These are phyloP conservation scores for Brettanomyces anomalus DNA, from an alignment of 805 yeast species.

Conservation along the genomic window DNA sequence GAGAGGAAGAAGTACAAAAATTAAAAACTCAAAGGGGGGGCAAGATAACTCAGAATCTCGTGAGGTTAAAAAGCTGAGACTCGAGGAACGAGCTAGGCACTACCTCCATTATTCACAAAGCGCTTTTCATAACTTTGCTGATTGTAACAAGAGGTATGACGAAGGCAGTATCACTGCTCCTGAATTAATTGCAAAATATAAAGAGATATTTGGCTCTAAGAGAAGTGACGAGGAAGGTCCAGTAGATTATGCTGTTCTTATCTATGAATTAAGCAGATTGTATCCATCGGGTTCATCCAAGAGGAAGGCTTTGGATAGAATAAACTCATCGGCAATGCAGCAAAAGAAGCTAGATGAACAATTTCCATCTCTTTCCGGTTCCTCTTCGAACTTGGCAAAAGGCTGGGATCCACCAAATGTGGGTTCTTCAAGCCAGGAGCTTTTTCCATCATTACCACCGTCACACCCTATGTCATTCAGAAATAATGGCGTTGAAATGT, in stretches of 20 bases:
- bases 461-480: not conserved
- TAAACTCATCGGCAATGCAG: slow-evolving; percentile 19
- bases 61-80: slow-evolving; percentile 47
- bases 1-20: slow-evolving; percentile 6
- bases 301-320: slow-evolving; percentile 28
- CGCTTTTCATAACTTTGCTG: slow-evolving; percentile 39
- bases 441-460: slow-evolving; percentile 1
- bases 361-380: slow-evolving; percentile 42
- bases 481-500: slow-evolving; percentile 1
- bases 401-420: slow-evolving; percentile 2
- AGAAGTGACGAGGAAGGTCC: slow-evolving; percentile 13
- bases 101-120: slow-evolving; percentile 49
- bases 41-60: slow-evolving; percentile 27
- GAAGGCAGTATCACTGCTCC: slow-evolving; percentile 37
- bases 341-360: slow-evolving; percentile 24
- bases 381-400: slow-evolving; percentile 10
- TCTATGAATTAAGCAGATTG: slow-evolving; percentile 54
- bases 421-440: not conserved
- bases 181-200: slow-evolving; percentile 39
- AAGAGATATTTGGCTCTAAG: slow-evolving; percentile 33
- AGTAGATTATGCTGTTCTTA: slow-evolving; percentile 47
- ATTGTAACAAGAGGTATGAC: slow-evolving; percentile 39
- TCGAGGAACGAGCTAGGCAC: slow-evolving; percentile 81
- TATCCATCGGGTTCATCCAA: slow-evolving; percentile 39
- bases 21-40: slow-evolving; percentile 9